Base-by-base conservation (phyloP, 2,329 filamentous ascomycete species). In the Epichloe sibirici region DNA sequence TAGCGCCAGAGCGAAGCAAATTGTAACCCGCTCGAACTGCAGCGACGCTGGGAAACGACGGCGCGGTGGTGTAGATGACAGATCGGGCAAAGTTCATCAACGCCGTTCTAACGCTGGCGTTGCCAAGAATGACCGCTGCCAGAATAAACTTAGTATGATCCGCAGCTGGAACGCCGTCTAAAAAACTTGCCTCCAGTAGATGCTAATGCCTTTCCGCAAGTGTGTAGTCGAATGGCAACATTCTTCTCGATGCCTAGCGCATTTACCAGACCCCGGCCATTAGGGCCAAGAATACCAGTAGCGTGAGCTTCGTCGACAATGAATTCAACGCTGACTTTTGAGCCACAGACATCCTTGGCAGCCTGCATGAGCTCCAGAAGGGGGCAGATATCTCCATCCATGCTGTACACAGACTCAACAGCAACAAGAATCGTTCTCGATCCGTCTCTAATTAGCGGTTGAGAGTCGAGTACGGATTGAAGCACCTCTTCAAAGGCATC, bases 281-380 rank as follows among this genome's bases (percentile, higher is more conserved):
- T 63, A 0, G 66, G 66, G 0, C 78, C 78, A 56, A 77, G 70
- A 0, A 76, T 65, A 0, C 78, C 78, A 21, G 21, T 50, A 12
- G 21, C 9, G n/a, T 53, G 51, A 4, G 78, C 77, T 55, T 82
- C 78, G 55, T 82, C 78, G 0, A 81, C 69, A 12, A 80, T 63
- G 35, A 81, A 70, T 56, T 78, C 71, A 3, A 67, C 72, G 55
- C 70, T 72, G 0, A 65, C 69, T 0, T 51, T 37, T 1, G 62
- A 62, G 6, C 66, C 17, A 21, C 17, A 64, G 0, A 69, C n/a
- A 11, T 69, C 63, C 2, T 21, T 21, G 17, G 64, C 65, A 9
- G 62, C 53, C 0, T 68, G 57, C 1, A 74, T 56, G 5, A 75
- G 57, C 34, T 70, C 67, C 17, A 52, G 40, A 8, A 75, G 51